Evolutionary conservation across 2,329 filamentous ascomycete genomes (phyloP).

Genomic region (Laburnicola sp.): DNA sequence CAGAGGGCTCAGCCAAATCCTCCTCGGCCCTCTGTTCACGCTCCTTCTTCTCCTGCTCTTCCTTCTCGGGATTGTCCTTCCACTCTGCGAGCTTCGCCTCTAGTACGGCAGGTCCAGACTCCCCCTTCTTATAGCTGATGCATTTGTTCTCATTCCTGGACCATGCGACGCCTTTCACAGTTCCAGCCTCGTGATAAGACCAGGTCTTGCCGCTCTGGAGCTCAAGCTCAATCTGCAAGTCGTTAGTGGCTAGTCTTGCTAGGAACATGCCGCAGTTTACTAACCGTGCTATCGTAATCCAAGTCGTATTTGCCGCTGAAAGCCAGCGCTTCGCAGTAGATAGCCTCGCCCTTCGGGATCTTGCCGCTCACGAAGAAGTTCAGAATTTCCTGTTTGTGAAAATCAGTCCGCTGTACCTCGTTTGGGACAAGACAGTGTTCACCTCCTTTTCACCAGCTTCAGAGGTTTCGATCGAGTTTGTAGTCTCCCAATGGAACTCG

Average conservation of each 20-base stretch:
- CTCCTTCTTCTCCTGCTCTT: conserved; percentile 1
- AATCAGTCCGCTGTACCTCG: not conserved
- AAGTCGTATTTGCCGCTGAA: conserved; percentile 10
- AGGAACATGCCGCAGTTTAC: not conserved
- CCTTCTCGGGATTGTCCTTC: conserved; percentile 6
- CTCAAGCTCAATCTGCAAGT: conserved; percentile 5
- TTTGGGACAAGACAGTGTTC: not conserved
- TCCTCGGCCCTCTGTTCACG: conserved; percentile 7
- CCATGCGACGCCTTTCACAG: conserved; percentile 8
- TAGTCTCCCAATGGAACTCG: conserved; percentile 7
- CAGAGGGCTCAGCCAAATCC: not conserved
- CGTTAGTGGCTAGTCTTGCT: not conserved
- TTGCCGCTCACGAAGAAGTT: not conserved
- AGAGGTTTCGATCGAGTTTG: not conserved
- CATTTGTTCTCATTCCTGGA: conserved; percentile 10
- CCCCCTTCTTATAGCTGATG: conserved; percentile 4
- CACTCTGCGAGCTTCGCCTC: conserved; percentile 4
- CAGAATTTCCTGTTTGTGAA: not conserved
- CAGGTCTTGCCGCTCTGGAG: conserved; percentile 3
- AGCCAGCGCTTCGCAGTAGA: conserved; percentile 7
- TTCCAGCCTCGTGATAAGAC: conserved; percentile 6
- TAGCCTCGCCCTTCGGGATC: conserved; percentile 8
- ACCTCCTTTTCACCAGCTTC: conserved; percentile 2
- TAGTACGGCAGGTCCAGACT: not conserved
- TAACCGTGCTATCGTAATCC: conserved; percentile 8